Base-by-base conservation (phyloP, 345 rosid species). In the Hevea brasiliensis region DNA sequence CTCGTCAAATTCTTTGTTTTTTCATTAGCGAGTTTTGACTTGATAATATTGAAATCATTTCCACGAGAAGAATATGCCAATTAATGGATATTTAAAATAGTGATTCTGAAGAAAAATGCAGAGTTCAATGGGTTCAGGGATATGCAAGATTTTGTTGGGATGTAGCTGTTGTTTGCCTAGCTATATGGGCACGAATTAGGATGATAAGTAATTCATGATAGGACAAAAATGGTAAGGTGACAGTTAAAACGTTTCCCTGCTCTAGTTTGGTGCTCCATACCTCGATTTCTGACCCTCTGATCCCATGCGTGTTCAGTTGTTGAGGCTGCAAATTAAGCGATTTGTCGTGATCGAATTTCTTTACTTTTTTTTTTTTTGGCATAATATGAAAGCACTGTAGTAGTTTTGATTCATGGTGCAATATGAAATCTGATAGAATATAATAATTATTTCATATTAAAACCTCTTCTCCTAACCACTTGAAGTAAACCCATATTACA, bases 61-160 rank as follows among this genome's bases (percentile, higher is more conserved):
- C 53, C 76, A 71, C 54, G 65, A 53, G 61, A 61, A 65, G 70
- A 72, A 61, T 50, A 47, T 80, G 74, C 47, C 44, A 17, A 53
- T 41, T 32, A 21, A 18, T 44, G 17, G 35, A 32, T 53, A 0
- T 45, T 51, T 35, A n/a, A 45, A 71, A 59, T 53, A 24, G 29
- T 20, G 35, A 50, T 59, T 21, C 51, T 47, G 0, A 8, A 18
- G 48, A 57, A 58, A 69, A 11, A n/a, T 27, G 64, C 27, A 50
- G 53, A 57, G 24, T 56, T 64, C 29, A 8, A 12, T 11, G 45
- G 72, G 72, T 64, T 27, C 50, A 23, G 61, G 51, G 17, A 67
- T n/a, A n/a, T 51, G 51, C 48, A 13, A 44, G 71, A 74, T 74
- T 58, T 56, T 74, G 66, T 23, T 45, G 77, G 65, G 50, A 65